phyloP scores from a whole-genome alignment of 164 flowering plant species.

The Macadamia integrifolia region DNA sequence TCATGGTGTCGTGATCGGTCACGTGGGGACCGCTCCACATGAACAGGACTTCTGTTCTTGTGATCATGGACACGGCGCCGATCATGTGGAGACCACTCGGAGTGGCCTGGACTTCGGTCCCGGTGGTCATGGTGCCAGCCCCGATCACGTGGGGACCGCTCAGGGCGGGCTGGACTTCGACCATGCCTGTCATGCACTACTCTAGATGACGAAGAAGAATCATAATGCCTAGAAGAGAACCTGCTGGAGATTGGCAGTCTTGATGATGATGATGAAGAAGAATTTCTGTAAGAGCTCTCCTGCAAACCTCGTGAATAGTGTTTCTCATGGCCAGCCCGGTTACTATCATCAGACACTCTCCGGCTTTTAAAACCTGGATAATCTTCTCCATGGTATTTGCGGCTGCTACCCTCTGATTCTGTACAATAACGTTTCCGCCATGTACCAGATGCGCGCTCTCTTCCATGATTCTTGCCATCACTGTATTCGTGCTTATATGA shows the following conservation, averaged over 20 bases:
- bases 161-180: conserved; percentile 24
- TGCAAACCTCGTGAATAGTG: conserved; percentile 40
- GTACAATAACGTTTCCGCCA: conserved; percentile 52
- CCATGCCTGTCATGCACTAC: conserved; percentile 49
- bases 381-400: conserved; percentile 60
- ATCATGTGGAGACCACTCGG: conserved; percentile 45
- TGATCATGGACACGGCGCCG: conserved; percentile 26
- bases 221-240: conserved; percentile 53
- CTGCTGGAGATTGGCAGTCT: conserved; percentile 44
- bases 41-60: conserved; percentile 32
- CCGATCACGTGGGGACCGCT: conserved; percentile 20
- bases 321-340: conserved; percentile 41
- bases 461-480: conserved; percentile 45
- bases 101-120: conserved; percentile 21
- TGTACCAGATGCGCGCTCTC: conserved; percentile 42
- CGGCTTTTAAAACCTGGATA: conserved; percentile 49
- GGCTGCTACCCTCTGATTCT: conserved; percentile 48
- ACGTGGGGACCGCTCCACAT: conserved; percentile 37
- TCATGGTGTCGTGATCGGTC: conserved; percentile 41
- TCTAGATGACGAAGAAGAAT: conserved; percentile 50
- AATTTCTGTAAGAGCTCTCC: conserved; percentile 52
- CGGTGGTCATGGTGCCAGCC: conserved; percentile 18
- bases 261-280: conserved; percentile 44
- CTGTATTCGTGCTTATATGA: conserved; percentile 33
- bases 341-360: conserved; percentile 51